Percentiles rank a stretch among this genome's conserved stretches.
Evolutionary conservation across 495 filamentous ascomycete genomes (phyloP).

Genomic region (Podospora didyma): DNA sequence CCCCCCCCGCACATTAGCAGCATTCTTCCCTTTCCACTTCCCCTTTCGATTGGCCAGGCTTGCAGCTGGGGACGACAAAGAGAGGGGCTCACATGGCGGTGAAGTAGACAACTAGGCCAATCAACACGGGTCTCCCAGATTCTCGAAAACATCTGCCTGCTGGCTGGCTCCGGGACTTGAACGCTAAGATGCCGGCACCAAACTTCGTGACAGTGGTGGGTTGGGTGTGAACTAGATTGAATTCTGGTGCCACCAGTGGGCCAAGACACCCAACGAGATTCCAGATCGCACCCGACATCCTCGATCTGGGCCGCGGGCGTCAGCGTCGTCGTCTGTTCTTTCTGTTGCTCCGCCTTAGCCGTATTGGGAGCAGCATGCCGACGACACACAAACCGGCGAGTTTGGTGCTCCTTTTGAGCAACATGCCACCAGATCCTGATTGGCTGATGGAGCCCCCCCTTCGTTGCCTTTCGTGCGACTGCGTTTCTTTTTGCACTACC

Average conservation of each 20-base stretch:
- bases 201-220: neutral
- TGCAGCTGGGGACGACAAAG: neutral
- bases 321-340: neutral
- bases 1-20: neutral
- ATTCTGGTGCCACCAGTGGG: neutral
- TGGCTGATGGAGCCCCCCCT: too few relatives aligned
- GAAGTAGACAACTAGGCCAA: constrained; percentile 6
- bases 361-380: too few relatives aligned
- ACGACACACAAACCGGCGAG: too few relatives aligned
- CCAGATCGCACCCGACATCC: neutral
- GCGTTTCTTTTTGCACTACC: too few relatives aligned
- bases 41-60: constrained; percentile 1
- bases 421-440: too few relatives aligned
- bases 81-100: constrained; percentile 17
- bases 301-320: neutral
- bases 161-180: constrained; percentile 3
- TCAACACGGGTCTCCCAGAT: neutral
- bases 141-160: neutral
- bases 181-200: neutral
- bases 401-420: too few relatives aligned
- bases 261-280: neutral
- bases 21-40: neutral
- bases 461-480: too few relatives aligned
- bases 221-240: constrained; percentile 1
- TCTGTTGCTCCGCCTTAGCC: neutral